Conservation (phyloP, 208 protist genomes). For the Leishmania martiniquensis region DNA sequence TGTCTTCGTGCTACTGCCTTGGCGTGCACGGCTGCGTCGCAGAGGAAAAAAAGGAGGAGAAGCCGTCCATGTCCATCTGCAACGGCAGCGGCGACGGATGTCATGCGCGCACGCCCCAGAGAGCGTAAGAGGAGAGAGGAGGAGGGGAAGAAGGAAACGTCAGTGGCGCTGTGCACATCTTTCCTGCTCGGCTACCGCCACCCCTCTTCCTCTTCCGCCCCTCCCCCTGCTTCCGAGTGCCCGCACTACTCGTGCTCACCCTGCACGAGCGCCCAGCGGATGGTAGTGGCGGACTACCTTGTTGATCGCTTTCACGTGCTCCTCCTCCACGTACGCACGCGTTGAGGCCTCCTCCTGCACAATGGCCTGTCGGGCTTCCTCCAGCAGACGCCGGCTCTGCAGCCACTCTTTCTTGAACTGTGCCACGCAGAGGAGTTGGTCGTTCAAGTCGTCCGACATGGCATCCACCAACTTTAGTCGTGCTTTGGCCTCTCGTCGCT, state of each 20-base stretch:
- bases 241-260: not conserved
- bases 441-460: conserved; percentile 72
- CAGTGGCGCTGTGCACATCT: not conserved
- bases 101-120: not conserved
- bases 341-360: conserved; percentile 41
- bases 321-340: conserved; percentile 29
- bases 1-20: not conserved
- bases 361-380: conserved; percentile 62
- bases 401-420: conserved; percentile 91
- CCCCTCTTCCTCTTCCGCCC: not conserved
- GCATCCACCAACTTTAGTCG: conserved; percentile 65
- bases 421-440: conserved; percentile 79
- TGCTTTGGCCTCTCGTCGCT: conserved; percentile 79
- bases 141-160: not conserved
- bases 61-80: not conserved
- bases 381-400: conserved; percentile 55
- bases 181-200: not conserved
- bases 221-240: not conserved
- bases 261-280: conserved; percentile 2
- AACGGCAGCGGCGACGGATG: not conserved
- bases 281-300: conserved; percentile 30
- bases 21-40: not conserved
- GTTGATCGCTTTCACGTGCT: conserved; percentile 36
- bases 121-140: no score
- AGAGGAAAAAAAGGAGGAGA: not conserved